Percentiles rank a stretch among this genome's conserved stretches.
Conservation (phyloP, 306 rosid species). For the Quercus glauca region DNA sequence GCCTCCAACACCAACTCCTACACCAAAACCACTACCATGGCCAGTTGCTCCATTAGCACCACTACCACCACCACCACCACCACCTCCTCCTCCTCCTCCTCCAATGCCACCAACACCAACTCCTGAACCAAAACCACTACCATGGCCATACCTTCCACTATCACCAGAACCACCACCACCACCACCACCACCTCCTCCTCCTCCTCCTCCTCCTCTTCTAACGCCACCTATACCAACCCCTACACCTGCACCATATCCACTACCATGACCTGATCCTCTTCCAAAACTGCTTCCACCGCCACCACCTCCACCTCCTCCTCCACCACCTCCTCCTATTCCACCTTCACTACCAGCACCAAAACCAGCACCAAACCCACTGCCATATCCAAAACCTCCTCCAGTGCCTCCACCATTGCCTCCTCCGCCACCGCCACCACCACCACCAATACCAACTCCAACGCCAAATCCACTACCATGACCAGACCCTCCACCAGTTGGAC, state of each 20-base stretch:
- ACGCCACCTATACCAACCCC: constrained; percentile 21
- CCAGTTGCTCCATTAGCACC: constrained; percentile 30
- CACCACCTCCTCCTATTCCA: constrained; percentile 30
- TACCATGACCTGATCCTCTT: constrained; percentile 49
- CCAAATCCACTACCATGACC: constrained; percentile 38
- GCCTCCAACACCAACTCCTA: constrained; percentile 17
- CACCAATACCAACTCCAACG: constrained; percentile 11
- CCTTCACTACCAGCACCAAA: constrained; percentile 18
- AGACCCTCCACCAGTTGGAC: constrained; percentile 12
- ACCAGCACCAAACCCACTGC: constrained; percentile 12
- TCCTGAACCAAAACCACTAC: constrained; percentile 40
- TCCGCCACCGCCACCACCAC: background rate
- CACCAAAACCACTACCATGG: constrained; percentile 15
- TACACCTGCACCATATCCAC: constrained; percentile 40
- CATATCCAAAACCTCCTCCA: constrained; percentile 27
- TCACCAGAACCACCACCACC: constrained; percentile 2
- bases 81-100: background rate
- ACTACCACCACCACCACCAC: background rate
- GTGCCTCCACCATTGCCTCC: constrained; percentile 9
- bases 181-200: constrained; percentile 32
- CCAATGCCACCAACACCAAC: constrained; percentile 18
- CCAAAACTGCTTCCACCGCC: constrained; percentile 9
- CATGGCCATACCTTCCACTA: constrained; percentile 32
- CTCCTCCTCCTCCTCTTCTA: constrained; percentile 13
- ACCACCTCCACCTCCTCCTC: constrained; percentile 30